A percentile compares a stretch with the other conserved stretches of the same genome.
Evolutionary conservation across 208 protist species (phyloP).

Genomic region (Sergeia podlipaevii): DNA sequence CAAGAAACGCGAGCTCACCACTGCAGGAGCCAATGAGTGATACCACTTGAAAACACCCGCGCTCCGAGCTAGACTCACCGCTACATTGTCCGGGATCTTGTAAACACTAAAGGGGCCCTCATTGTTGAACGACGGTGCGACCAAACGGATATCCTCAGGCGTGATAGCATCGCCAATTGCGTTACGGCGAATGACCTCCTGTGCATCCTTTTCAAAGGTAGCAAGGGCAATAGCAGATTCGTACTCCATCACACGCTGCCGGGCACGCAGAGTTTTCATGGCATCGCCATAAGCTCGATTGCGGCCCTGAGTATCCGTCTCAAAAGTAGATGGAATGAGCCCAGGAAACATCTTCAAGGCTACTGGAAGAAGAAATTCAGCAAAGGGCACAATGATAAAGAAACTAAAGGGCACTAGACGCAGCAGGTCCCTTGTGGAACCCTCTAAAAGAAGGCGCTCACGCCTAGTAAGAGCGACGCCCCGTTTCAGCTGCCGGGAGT

Average conservation of each 20-base stretch:
- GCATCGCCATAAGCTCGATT: slow-evolving; percentile 73
- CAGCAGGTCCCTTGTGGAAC: slow-evolving; percentile 92
- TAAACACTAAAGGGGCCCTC: slow-evolving; percentile 84
- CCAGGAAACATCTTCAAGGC: slow-evolving; percentile 96
- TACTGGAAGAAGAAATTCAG: slow-evolving; percentile 95
- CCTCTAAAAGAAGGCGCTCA: slow-evolving; percentile 88
- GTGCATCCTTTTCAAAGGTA: slow-evolving; percentile 73
- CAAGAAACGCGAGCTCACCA: slow-evolving; percentile 54
- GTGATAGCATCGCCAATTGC: slow-evolving; percentile 78
- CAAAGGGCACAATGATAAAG: slow-evolving; percentile 96
- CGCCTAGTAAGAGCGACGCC: slow-evolving; percentile 84
- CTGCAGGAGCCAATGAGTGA: slow-evolving; percentile 56
- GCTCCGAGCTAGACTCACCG: slow-evolving; percentile 54
- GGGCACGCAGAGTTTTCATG: slow-evolving; percentile 75
- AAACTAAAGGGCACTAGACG: slow-evolving; percentile 96
- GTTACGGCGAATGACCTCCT: slow-evolving; percentile 71
- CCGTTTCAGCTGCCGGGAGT: slow-evolving; percentile 78
- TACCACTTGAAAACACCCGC: slow-evolving; percentile 81
- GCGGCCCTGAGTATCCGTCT: slow-evolving; percentile 82
- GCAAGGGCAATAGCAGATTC: slow-evolving; percentile 77
- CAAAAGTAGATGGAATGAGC: slow-evolving; percentile 95
- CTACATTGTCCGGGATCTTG: slow-evolving; percentile 73
- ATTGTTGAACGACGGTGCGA: slow-evolving; percentile 70
- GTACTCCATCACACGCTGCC: slow-evolving; percentile 83
- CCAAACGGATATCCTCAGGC: slow-evolving; percentile 65